Percentiles rank a stretch among this genome's conserved stretches.
Conservation (phyloP, 73 alveolate species). For the Durusdinium trenchii region DNA sequence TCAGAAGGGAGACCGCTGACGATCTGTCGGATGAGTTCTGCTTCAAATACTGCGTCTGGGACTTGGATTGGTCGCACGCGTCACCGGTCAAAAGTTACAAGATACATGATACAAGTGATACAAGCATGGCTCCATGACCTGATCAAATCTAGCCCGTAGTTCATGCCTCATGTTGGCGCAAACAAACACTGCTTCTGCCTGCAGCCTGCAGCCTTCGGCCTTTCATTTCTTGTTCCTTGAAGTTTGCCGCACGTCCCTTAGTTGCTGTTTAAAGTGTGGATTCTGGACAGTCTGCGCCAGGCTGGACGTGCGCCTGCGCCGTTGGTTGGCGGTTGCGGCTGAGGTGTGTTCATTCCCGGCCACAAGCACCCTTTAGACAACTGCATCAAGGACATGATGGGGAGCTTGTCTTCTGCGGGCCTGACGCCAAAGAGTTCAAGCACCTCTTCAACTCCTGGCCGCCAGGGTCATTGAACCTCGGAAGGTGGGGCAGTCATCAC, state of each 20-base stretch:
- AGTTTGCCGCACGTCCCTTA: not conserved
- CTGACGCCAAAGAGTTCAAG: not conserved
- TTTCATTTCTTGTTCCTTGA: not conserved
- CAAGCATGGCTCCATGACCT: not conserved
- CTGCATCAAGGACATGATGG: slow-evolving; percentile 1
- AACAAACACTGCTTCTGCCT: not conserved
- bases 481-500: slow-evolving; percentile 2
- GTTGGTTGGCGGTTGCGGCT: not conserved
- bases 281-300: not conserved
- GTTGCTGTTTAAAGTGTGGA: not conserved
- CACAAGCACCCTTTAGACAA: not conserved
- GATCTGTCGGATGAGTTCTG: not conserved
- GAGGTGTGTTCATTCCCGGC: slow-evolving; percentile 7
- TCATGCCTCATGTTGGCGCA: not conserved
- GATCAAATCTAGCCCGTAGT: not conserved
- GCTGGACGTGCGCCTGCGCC: not conserved
- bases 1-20: not conserved
- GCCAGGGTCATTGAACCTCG: not conserved
- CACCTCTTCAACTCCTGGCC: not conserved
- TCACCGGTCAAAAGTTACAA: not conserved
- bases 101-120: not conserved
- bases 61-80: not conserved
- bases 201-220: not conserved
- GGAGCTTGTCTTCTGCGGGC: not conserved
- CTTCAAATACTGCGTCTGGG: not conserved